Base-by-base conservation (phyloP, 1,284 basidiomycete species). In the Sporisorium sorghi region DNA sequence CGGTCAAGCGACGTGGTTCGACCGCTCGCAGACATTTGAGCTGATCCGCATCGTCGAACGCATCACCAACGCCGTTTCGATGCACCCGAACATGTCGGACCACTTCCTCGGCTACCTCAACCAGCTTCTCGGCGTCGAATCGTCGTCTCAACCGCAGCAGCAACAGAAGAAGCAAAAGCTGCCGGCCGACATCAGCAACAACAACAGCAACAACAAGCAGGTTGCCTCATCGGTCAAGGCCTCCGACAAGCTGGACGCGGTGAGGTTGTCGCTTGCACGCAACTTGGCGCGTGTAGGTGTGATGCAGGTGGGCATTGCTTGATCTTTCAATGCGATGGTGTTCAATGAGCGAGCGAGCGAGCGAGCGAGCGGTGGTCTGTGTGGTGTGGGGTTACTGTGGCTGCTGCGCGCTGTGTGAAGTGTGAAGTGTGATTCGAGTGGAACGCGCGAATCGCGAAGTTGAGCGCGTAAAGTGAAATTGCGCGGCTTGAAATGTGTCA, bases 31-130 rank as follows among this genome's bases (percentile, higher is more conserved):
- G 49, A 78, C 80, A 1, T 80, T 78, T 44, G 82, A 83, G 47
- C 55, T 83, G 48, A 64, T 84, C 48, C 80, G 81, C 28, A 61
- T 76, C 53, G 66, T 78, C 24, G 82, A 84, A 40, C 65, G 75
- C 54, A 71, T 84, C 58, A 69, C 64, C 26, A 60, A 62, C 19
- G 58, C 69, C 2, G 68, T 74, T 1, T 53, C 49, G n/a, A 61
- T 65, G 55, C 70, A 81, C 43, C 60, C 73, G 2, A 42, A 66
- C 39, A 73, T 74, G 54, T 69, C 74, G 21, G 60, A 76, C 14
- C 78, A 81, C 54, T 82, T 75, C 55, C 67, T 82, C 5, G 70
- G 76, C 26, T 73, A 67, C 30, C 68, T 82, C 44, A 51, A 81
- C 47, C 52, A 58, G 50, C 62, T 76, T 10, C 61, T 78, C 10